Evolutionary conservation across 495 filamentous ascomycete genomes (phyloP), one percentile per base, ranked within the genome.

Genomic region (Cercophora samala): DNA sequence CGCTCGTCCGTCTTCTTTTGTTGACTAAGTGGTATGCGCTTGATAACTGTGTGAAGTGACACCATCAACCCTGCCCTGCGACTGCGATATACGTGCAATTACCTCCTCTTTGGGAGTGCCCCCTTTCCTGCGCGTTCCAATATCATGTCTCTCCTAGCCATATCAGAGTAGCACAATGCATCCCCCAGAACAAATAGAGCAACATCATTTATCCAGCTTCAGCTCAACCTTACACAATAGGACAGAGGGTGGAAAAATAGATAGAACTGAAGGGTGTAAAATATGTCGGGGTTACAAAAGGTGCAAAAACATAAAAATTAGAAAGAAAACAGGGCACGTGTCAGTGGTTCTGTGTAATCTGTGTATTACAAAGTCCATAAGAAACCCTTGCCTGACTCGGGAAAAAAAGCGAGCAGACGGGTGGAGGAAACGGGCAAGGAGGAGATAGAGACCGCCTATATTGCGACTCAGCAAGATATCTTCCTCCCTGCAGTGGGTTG

Each of bases 131-230:
- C 37, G 5, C 37, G 9, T 17, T 8, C 6, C 15, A 18, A 46
- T 46, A 46, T 46, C 37, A 13, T 46, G 37, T 9, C 5, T 46
- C 37, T 46, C 26, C 26, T 46, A 46, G 13, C 37, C 37, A 46
- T 46, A 46, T 13, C 37, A 46, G 15, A 46, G 13, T 46, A 46
- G 13, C 37, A 46, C 37, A 13, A 46, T 46, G 3, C 37, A 13
- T 46, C 8, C 8, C n/a, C 15, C 37, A 46, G 37, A 46, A 9
- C 13, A 46, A 46, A 46, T 46, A 46, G 54, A 58, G 18, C 54
- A 58, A 21, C 13, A 22, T 21, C 19, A 18, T 58, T 58, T 58
- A 58, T 58, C 54, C 54, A 58, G 54, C 54, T 21, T 58, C 54
- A 15, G 18, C 23, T 22, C 19, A 18, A 58, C 37, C 37, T 46